phyloP scores from a whole-genome alignment of 208 protist genomes.

The Crithidia mellificae region DNA sequence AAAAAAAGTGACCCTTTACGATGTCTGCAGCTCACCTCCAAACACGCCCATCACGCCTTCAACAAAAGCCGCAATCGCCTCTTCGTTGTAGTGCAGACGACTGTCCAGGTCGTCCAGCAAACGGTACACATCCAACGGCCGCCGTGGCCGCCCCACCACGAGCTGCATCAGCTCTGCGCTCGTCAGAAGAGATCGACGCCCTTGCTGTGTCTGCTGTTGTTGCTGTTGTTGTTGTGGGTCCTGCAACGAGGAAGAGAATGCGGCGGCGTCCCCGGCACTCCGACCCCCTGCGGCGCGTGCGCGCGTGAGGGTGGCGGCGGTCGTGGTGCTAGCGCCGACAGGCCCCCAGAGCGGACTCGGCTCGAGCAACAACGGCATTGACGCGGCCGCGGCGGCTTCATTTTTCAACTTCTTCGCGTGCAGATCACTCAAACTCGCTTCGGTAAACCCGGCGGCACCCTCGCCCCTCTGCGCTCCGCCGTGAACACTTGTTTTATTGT shows the following conservation, averaged over 20 bases:
- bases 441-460: too few species aligned
- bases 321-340: neutral
- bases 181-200: slow-evolving; percentile 30
- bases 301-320: too few species aligned
- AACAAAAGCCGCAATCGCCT: slow-evolving; percentile 43
- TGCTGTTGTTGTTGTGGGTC: too few species aligned
- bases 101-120: slow-evolving; percentile 58
- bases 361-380: slow-evolving; percentile 28
- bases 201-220: slow-evolving; percentile 11
- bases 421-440: too few species aligned
- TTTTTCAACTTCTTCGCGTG: too few species aligned
- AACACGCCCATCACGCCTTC: slow-evolving; percentile 41
- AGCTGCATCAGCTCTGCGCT: slow-evolving; percentile 60
- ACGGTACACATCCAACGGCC: slow-evolving; percentile 61
- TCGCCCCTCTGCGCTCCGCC: too few species aligned
- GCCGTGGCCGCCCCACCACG: slow-evolving; percentile 53
- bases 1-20: too few species aligned
- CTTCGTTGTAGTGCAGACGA: slow-evolving; percentile 47
- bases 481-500: neutral
- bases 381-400: neutral
- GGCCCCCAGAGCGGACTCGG: slow-evolving; percentile 27
- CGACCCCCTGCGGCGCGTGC: too few species aligned
- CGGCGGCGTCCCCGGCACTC: neutral
- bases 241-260: neutral
- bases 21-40: neutral